Base-by-base conservation (phyloP, 164 flowering plant species). In the Protea cynaroides region DNA sequence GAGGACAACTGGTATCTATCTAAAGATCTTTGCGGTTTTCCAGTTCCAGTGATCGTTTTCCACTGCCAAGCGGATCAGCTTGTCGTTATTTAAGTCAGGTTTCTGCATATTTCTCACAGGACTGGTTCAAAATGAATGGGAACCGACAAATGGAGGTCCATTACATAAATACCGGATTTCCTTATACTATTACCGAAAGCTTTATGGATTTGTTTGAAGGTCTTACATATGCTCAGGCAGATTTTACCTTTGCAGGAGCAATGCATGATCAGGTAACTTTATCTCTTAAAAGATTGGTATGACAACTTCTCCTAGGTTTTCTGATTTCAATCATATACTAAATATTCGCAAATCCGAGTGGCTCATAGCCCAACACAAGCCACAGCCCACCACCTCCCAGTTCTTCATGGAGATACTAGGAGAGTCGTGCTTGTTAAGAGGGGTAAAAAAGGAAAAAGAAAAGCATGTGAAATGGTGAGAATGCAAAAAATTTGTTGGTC, bases 201-300 rank as follows among this genome's bases (percentile, higher is more conserved):
- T 88, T 82, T 58, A 82, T 85, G 87, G 81, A 81, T 64, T 82
- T 88, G 68, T 90, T 88, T 64, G 87, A 85, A 64, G 97, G 84
- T 44, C 76, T 82, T 54, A 50, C 81, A 1, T 84, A 79, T 55
- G 67, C 71, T 22, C 89, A 82, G 0, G 61, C 65, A 17, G 76
- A 79, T 75, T 84, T 82, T 68, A 59, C 68, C 47, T 65, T 73
- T 13, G n/a, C 72, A 7, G 81, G 54, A 25, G 50, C 79, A 49
- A 63, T 78, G 61, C 83, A 75, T 58, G 81, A 82, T 73, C 90
- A 83, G 88, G 87, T 85, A 67, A 0, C 56, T 75, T 14, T 21
- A 21, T 46, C 38, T 55, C 10, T 40, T 1, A 25, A 4, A 55
- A 24, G 11, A 11, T 1, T 55, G 34, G 58, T 12, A 24, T 8